A percentile compares a stretch with the other conserved stretches of the same genome.
phyloP scores from a whole-genome alignment of 2,329 filamentous ascomycete genomes.

The Aphanoascus verrucosus region DNA sequence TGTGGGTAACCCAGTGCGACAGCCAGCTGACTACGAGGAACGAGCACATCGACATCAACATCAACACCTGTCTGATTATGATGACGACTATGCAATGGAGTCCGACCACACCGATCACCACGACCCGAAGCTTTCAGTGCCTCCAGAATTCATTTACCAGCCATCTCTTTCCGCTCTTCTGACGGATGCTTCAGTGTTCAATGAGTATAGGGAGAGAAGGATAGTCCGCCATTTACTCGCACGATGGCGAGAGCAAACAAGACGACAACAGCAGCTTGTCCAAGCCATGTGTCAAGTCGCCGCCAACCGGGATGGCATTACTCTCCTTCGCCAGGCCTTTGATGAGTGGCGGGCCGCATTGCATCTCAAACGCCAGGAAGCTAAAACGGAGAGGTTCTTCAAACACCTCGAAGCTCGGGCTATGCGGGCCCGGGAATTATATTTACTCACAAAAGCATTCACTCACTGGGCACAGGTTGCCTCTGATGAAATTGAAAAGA shows the following conservation, averaged over 20 bases:
- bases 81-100: constrained; percentile 7
- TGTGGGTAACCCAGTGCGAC: background rate
- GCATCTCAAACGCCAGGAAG: constrained; percentile 32
- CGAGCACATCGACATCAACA: background rate
- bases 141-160: constrained; percentile 35
- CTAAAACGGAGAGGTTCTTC: constrained; percentile 45
- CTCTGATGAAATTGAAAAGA: constrained; percentile 54
- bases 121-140: constrained; percentile 12
- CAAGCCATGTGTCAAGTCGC: constrained; percentile 36
- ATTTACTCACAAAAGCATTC: constrained; percentile 54
- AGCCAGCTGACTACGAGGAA: background rate
- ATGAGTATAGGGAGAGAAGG: constrained; percentile 33
- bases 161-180: constrained; percentile 43
- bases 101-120: constrained; percentile 6
- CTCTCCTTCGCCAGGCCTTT: constrained; percentile 44
- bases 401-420: constrained; percentile 50
- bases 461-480: constrained; percentile 59
- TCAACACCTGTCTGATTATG: constrained; percentile 1
- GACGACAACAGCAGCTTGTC: constrained; percentile 29
- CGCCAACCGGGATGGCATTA: constrained; percentile 40
- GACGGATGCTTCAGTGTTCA: constrained; percentile 42
- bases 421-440: constrained; percentile 53
- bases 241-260: constrained; percentile 40
- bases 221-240: constrained; percentile 33
- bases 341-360: constrained; percentile 40